Conservation (phyloP, 352 stramenopile species). For the Phytophthora ohioensis region DNA sequence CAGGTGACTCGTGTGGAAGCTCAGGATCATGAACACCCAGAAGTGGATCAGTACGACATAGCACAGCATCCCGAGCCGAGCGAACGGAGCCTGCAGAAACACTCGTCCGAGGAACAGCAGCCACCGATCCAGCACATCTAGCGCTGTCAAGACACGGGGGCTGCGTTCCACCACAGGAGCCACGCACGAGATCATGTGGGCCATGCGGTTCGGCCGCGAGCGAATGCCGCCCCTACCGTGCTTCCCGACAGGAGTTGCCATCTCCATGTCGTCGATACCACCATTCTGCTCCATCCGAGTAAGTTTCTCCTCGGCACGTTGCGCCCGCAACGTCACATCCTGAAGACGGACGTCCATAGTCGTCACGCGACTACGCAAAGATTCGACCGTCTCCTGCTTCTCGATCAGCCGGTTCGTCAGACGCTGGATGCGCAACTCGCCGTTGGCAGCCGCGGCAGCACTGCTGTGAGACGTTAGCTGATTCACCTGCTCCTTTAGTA, state of each 20-base stretch:
- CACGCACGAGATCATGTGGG: conserved; percentile 66
- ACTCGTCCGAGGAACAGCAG: conserved; percentile 81
- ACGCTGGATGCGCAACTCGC: conserved; percentile 74
- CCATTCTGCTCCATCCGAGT: conserved; percentile 73
- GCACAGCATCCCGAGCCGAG: conserved; percentile 73
- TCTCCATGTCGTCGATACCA: conserved; percentile 73
- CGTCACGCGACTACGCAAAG: conserved; percentile 66
- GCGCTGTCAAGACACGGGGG: conserved; percentile 62
- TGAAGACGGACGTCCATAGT: conserved; percentile 78
- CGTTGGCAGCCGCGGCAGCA: conserved; percentile 35
- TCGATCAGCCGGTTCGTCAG: conserved; percentile 85
- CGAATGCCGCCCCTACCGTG: conserved; percentile 34
- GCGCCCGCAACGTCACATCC: conserved; percentile 54
- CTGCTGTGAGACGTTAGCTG: conserved; percentile 40
- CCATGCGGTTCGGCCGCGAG: conserved; percentile 70
- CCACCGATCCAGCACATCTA: conserved; percentile 79
- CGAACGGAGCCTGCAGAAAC: conserved; percentile 80
- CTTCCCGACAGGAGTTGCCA: conserved; percentile 60
- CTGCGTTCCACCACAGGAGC: conserved; percentile 79
- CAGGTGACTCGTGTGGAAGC: conserved; percentile 89
- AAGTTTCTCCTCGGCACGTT: conserved; percentile 68
- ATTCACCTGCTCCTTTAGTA: conserved; percentile 57
- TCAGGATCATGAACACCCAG: conserved; percentile 89
- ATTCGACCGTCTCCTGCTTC: conserved; percentile 85
- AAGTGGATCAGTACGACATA: conserved; percentile 87